phyloP scores from a whole-genome alignment of 2,329 filamentous ascomycete genomes.

The Pleomassaria siparia region DNA sequence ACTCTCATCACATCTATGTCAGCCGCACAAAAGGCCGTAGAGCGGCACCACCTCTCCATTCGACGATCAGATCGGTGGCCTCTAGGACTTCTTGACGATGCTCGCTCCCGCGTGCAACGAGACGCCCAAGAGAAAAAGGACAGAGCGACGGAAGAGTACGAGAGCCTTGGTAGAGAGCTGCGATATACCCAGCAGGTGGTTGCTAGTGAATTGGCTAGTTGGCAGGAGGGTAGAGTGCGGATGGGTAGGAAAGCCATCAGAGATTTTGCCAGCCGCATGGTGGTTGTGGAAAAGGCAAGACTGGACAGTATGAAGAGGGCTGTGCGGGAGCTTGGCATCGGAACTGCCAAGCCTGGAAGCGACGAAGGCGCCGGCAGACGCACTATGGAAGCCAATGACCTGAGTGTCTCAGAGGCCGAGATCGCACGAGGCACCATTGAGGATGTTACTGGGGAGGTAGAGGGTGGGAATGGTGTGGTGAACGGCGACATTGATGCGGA shows the following conservation, averaged over 20 bases:
- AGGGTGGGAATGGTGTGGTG: conserved; percentile 7
- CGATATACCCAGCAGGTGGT: conserved; percentile 93
- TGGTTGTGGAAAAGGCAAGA: conserved; percentile 77
- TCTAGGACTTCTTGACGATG: conserved; percentile 81
- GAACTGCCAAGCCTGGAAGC: background rate
- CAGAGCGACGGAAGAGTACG: conserved; percentile 69
- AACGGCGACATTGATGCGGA: conserved; percentile 15
- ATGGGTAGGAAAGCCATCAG: conserved; percentile 73
- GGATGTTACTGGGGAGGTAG: background rate
- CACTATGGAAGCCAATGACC: background rate
- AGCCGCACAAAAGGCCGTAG: conserved; percentile 72
- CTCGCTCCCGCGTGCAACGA: conserved; percentile 75
- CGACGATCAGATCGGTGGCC: conserved; percentile 78
- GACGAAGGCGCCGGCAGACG: background rate
- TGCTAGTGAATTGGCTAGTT: conserved; percentile 85
- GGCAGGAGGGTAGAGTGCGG: conserved; percentile 85
- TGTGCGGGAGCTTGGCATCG: conserved; percentile 57
- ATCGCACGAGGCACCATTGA: background rate
- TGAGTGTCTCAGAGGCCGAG: background rate
- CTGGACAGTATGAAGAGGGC: conserved; percentile 80
- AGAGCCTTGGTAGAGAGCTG: conserved; percentile 76
- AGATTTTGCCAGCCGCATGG: conserved; percentile 74
- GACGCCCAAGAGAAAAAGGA: conserved; percentile 81
- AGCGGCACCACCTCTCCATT: conserved; percentile 75
- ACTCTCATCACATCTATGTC: conserved; percentile 75